Conservation (phyloP, 2,329 filamentous ascomycete species). For the Myriosclerotinia scirpicola region DNA sequence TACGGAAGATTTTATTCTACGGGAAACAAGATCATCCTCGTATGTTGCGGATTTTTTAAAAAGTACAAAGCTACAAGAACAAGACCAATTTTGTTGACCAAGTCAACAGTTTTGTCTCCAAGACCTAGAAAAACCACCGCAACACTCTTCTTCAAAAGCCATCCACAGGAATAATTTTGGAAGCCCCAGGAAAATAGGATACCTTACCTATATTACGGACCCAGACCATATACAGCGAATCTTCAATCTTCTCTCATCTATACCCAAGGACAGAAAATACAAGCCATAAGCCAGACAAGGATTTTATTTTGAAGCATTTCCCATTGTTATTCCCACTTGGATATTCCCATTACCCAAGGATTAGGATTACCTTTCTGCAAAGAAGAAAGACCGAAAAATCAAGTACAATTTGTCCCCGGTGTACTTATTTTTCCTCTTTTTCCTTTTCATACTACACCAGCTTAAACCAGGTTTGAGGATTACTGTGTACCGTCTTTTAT, state of each 20-base stretch:
- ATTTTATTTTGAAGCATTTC: constrained; percentile 10
- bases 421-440: constrained; percentile 9
- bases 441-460: constrained; percentile 1
- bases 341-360: constrained; percentile 12
- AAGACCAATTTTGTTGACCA: constrained; percentile 13
- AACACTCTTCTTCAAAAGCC: background rate
- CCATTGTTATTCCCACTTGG: background rate
- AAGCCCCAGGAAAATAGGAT: constrained; percentile 9
- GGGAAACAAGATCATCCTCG: constrained; percentile 16
- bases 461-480: constrained; percentile 1
- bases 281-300: constrained; percentile 17
- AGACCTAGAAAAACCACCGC: constrained; percentile 3
- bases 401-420: background rate
- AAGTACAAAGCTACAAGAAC: constrained; percentile 18
- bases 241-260: background rate
- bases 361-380: constrained; percentile 2
- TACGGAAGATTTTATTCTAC: constrained; percentile 10
- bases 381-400: background rate
- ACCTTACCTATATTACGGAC: background rate
- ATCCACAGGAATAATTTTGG: constrained; percentile 8
- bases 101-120: constrained; percentile 16
- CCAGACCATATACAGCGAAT: background rate
- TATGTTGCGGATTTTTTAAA: constrained; percentile 12
- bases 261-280: constrained; percentile 3
- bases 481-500: constrained; percentile 9